These are phyloP conservation scores for Berberis thunbergii DNA, from an alignment of 164 flowering plant genomes.

Conservation along the genomic window DNA sequence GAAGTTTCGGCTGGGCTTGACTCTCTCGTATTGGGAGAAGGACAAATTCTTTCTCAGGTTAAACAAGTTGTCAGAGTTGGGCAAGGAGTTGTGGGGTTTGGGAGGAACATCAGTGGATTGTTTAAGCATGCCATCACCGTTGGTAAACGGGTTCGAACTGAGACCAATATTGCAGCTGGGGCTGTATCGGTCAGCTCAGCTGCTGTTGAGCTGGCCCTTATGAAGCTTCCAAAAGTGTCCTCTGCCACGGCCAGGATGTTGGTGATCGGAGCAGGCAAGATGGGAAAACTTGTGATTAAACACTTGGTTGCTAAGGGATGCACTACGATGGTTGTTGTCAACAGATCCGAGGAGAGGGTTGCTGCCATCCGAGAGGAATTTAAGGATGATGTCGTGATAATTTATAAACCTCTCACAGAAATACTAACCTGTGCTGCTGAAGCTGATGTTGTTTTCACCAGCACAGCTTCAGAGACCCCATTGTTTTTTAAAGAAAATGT, in stretches of 20 bases:
- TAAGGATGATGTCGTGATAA: conserved; percentile 61
- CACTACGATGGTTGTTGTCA: conserved; percentile 79
- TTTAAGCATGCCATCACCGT: conserved; percentile 89
- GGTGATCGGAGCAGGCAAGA: conserved; percentile 94
- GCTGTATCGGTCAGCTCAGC: conserved; percentile 99
- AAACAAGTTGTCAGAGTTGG: conserved; percentile 90
- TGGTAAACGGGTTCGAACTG: conserved; percentile 83
- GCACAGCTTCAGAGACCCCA: conserved; percentile 89
- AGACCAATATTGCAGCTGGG: conserved; percentile 86
- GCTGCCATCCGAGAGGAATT: conserved; percentile 70
- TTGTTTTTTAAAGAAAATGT: conserved; percentile 66
- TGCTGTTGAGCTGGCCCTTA: conserved; percentile 86
- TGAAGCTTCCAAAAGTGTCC: conserved; percentile 75
- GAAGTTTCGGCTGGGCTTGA: conserved; percentile 98
- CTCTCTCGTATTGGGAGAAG: conserved; percentile 93
- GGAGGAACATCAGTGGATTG: conserved; percentile 77
- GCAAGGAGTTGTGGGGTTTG: conserved; percentile 82
- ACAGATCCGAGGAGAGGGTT: conserved; percentile 81
- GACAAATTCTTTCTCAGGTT: conserved; percentile 94
- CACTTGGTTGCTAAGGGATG: conserved; percentile 96
- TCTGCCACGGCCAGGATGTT: conserved; percentile 61
- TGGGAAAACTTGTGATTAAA: conserved; percentile 98
- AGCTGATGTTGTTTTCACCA: conserved; percentile 87
- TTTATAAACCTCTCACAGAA: conserved; percentile 72
- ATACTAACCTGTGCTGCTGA: conserved; percentile 70